Evolutionary conservation across 192 early-diverging fungal genomes (phyloP).

Genomic region (Coemansia umbellata): DNA sequence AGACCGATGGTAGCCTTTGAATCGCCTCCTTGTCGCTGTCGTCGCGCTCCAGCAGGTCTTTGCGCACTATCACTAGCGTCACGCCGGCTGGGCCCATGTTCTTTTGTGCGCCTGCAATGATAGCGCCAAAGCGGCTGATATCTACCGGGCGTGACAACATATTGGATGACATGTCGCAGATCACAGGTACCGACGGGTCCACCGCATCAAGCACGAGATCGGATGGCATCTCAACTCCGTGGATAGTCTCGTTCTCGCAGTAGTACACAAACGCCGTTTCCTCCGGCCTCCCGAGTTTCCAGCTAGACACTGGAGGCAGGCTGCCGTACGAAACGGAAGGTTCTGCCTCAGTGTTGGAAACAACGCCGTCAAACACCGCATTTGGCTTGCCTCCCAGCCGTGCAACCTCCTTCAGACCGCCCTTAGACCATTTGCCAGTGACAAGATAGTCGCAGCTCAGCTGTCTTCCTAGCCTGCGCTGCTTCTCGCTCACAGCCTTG

Average conservation of each 20-base stretch:
- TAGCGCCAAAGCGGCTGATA: slow-evolving; percentile 76
- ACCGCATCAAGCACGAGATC: slow-evolving; percentile 36
- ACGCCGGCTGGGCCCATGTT: slow-evolving; percentile 92
- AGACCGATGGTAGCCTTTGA: slow-evolving; percentile 65
- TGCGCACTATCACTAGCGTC: slow-evolving; percentile 86
- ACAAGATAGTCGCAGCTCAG: slow-evolving; percentile 84
- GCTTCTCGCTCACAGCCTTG: slow-evolving; percentile 43
- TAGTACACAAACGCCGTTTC: slow-evolving; percentile 90
- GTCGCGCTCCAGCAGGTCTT: slow-evolving; percentile 74
- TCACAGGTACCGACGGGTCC: slow-evolving; percentile 64
- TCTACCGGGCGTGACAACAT: slow-evolving; percentile 77
- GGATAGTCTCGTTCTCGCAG: slow-evolving; percentile 97
- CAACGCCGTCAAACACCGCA: slow-evolving; percentile 71
- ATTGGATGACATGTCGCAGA: slow-evolving; percentile 90
- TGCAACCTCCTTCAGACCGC: slow-evolving; percentile 80
- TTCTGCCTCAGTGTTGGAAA: slow-evolving; percentile 35
- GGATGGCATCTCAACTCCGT: slow-evolving; percentile 82
- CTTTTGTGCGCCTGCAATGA: slow-evolving; percentile 97
- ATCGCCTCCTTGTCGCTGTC: slow-evolving; percentile 34
- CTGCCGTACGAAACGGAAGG: slow-evolving; percentile 44
- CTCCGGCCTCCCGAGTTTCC: slow-evolving; percentile 61
- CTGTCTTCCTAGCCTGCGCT: slow-evolving; percentile 34
- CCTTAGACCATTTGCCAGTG: slow-evolving; percentile 87
- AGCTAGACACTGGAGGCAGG: slow-evolving; percentile 58
- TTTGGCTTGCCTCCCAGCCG: slow-evolving; percentile 78